Conservation (phyloP, 2,329 filamentous ascomycete species). For the Colletotrichum tofieldiae region DNA sequence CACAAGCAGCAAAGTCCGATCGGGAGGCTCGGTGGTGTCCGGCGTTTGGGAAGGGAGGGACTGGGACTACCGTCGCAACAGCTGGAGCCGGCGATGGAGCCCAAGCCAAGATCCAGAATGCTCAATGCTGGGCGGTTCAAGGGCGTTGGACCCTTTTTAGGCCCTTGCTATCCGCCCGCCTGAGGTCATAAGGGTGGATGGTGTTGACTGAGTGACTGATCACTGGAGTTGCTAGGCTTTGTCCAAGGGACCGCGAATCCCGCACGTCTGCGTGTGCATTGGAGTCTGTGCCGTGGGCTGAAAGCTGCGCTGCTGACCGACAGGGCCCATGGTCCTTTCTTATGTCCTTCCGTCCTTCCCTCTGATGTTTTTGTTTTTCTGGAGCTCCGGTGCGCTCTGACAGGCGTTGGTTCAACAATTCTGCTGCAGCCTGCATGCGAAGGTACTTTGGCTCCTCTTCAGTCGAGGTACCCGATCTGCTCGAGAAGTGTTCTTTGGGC, state of each 20-base stretch:
- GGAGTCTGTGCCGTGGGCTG: constrained; percentile 18
- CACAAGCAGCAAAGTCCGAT: constrained; percentile 40
- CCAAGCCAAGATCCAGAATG: constrained; percentile 20
- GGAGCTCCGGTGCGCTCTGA: constrained; percentile 40
- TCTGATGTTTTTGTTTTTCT: constrained; percentile 19
- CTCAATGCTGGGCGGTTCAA: constrained; percentile 20
- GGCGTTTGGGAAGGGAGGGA: constrained; percentile 39
- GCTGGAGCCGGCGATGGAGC: constrained; percentile 39
- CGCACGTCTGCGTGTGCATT: constrained; percentile 28
- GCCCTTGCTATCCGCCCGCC: constrained; percentile 28
- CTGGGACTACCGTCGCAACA: constrained; percentile 37
- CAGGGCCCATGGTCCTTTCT: constrained; percentile 17
- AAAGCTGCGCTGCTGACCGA: constrained; percentile 10
- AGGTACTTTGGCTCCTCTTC: constrained; percentile 28
- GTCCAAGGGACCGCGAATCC: constrained; percentile 15
- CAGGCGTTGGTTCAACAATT: constrained; percentile 30
- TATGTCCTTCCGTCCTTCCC: constrained; percentile 5
- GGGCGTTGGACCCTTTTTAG: constrained; percentile 33
- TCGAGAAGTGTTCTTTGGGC: constrained; percentile 13
- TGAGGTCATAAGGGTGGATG: constrained; percentile 37
- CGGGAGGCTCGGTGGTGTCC: constrained; percentile 42
- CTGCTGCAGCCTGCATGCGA: constrained; percentile 30
- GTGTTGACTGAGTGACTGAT: constrained; percentile 19
- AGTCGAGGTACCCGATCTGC: constrained; percentile 31
- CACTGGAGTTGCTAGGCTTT: background rate